phyloP scores from a whole-genome alignment of 768 basidiomycete species.

The Exidia glandulosa region DNA sequence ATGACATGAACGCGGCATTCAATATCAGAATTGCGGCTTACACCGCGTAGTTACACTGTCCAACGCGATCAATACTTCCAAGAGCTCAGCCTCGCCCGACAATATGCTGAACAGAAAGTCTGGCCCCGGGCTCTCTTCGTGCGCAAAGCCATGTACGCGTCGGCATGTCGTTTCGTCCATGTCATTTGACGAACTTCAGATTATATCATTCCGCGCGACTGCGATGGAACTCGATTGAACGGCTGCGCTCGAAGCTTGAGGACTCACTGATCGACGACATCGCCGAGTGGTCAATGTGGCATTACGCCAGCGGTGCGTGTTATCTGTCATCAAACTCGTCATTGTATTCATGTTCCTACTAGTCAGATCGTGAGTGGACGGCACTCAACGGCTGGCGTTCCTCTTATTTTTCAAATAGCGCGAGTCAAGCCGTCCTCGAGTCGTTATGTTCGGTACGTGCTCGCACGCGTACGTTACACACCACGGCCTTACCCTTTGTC shows the following conservation, averaged over 20 bases:
- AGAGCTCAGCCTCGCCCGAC: slow-evolving; percentile 57
- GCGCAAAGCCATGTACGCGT: slow-evolving; percentile 47
- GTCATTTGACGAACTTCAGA: background rate
- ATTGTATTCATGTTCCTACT: background rate
- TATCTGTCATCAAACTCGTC: background rate
- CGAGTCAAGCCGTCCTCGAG: slow-evolving; percentile 29
- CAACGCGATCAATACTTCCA: slow-evolving; percentile 46
- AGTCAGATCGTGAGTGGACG: slow-evolving; percentile 20
- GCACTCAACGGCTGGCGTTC: background rate
- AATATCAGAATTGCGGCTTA: background rate
- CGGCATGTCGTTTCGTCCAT: background rate
- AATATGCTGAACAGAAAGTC: slow-evolving; percentile 57
- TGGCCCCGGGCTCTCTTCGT: slow-evolving; percentile 69
- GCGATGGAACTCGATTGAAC: slow-evolving; percentile 65
- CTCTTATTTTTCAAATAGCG: slow-evolving; percentile 12
- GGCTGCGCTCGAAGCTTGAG: slow-evolving; percentile 46
- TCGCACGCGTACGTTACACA: slow-evolving; percentile 28
- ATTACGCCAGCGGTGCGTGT: slow-evolving; percentile 42
- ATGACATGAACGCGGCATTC: background rate
- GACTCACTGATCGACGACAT: slow-evolving; percentile 60
- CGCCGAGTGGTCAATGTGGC: slow-evolving; percentile 67
- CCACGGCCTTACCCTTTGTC: slow-evolving; percentile 16
- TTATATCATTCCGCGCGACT: slow-evolving; percentile 46
- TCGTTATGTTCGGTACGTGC: slow-evolving; percentile 21
- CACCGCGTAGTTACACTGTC: slow-evolving; percentile 35